These are phyloP conservation scores for Fusarium verticillioides DNA, from an alignment of 2,329 filamentous ascomycete species.

Conservation along the genomic window DNA sequence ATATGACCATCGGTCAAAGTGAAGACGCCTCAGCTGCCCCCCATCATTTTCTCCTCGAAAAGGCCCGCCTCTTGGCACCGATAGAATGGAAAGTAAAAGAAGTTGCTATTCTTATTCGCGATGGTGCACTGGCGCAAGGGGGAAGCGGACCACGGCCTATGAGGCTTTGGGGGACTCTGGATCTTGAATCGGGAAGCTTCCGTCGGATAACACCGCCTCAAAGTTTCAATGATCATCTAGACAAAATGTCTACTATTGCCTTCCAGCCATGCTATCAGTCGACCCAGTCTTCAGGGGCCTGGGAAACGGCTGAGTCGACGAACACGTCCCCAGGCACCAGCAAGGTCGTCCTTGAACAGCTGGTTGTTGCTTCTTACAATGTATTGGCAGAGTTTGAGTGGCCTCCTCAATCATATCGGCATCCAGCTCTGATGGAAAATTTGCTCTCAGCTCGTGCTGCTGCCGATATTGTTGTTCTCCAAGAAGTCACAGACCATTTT, in stretches of 20 bases:
- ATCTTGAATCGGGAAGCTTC: slow-evolving; percentile 43
- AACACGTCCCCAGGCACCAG: neutral
- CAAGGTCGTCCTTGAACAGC: slow-evolving; percentile 20
- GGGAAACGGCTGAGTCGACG: slow-evolving; percentile 9
- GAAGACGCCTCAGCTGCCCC: slow-evolving; percentile 56
- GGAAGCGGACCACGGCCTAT: slow-evolving; percentile 57
- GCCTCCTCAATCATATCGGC: slow-evolving; percentile 56
- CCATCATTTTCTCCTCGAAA: slow-evolving; percentile 64
- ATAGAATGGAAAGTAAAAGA: slow-evolving; percentile 61
- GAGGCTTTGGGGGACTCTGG: slow-evolving; percentile 66
- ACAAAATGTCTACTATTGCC: neutral
- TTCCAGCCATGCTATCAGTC: slow-evolving; percentile 28
- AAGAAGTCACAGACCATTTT: slow-evolving; percentile 74
- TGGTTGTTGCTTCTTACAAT: slow-evolving; percentile 63
- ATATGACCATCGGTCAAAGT: slow-evolving; percentile 71
- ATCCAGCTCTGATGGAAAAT: slow-evolving; percentile 57
- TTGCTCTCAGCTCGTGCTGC: slow-evolving; percentile 55
- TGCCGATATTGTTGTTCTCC: slow-evolving; percentile 63
- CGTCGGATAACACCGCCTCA: neutral
- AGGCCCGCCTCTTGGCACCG: slow-evolving; percentile 59
- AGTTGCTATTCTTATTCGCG: slow-evolving; percentile 65
- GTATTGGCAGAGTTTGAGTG: slow-evolving; percentile 63
- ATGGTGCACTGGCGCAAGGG: slow-evolving; percentile 46
- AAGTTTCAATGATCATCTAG: slow-evolving; percentile 5
- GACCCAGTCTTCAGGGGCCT: neutral